These are phyloP conservation scores for Rhizophagus prolifer DNA, from an alignment of 192 early-diverging fungal genomes.

Conservation along the genomic window DNA sequence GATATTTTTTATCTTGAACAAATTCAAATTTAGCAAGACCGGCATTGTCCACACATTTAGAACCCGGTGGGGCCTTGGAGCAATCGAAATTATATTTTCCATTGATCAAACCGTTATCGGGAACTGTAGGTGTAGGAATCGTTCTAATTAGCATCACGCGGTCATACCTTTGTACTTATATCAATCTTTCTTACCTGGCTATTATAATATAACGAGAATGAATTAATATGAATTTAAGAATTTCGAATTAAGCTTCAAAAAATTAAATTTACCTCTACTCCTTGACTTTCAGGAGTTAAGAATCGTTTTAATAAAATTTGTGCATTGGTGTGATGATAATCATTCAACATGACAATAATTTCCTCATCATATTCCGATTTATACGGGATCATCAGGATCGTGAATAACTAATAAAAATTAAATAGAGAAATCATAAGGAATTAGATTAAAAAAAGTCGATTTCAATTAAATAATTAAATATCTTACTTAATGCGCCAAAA, in stretches of 20 bases:
- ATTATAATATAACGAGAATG: conserved; percentile 32
- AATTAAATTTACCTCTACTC: conserved; percentile 31
- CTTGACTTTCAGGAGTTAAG: conserved; percentile 35
- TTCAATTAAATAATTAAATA: conserved; percentile 31
- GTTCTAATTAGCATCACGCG: conserved; percentile 30
- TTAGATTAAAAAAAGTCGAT: conserved; percentile 26
- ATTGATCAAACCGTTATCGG: conserved; percentile 56
- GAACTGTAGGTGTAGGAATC: conserved; percentile 35
- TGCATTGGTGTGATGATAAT: conserved; percentile 41
- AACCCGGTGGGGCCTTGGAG: conserved; percentile 37
- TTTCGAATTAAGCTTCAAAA: conserved; percentile 31
- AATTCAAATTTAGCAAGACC: conserved; percentile 41
- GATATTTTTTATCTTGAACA: conserved; percentile 46
- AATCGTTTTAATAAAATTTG: conserved; percentile 36
- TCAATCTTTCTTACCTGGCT: conserved; percentile 32
- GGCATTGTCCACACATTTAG: conserved; percentile 32
- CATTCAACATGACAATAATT: conserved; percentile 42
- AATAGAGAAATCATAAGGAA: conserved; percentile 28
- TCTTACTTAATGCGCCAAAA: conserved; percentile 33
- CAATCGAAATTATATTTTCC: conserved; percentile 47
- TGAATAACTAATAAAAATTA: conserved; percentile 31
- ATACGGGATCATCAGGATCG: conserved; percentile 41
- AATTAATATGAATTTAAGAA: conserved; percentile 33
- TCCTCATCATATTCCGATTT: conserved; percentile 42
- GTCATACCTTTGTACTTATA: conserved; percentile 27